A percentile compares a stretch with the other conserved stretches of the same genome.
These are phyloP conservation scores for Xeromyces bisporus DNA, from an alignment of 495 filamentous ascomycete species.

Conservation along the genomic window DNA sequence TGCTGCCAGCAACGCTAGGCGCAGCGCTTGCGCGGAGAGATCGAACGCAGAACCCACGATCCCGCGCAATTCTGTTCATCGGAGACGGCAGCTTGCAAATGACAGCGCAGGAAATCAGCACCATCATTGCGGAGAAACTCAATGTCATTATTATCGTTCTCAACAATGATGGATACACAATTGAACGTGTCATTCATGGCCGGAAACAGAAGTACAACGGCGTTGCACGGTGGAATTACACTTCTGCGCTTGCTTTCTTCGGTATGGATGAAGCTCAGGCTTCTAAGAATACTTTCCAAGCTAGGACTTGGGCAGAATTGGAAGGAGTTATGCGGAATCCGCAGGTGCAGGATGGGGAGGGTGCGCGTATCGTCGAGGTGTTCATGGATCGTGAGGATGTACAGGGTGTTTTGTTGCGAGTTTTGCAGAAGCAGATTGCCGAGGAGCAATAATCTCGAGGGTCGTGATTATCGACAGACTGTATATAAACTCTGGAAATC, in stretches of 20 bases:
- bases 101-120: constrained; percentile 60
- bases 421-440: too few species aligned
- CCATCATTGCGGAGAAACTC: constrained; percentile 52
- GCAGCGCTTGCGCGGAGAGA: constrained; percentile 30
- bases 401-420: too few species aligned
- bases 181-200: background rate
- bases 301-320: too few species aligned
- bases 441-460: too few species aligned
- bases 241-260: background rate
- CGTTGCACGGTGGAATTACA: background rate
- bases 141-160: constrained; percentile 39
- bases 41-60: constrained; percentile 7
- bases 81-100: constrained; percentile 71
- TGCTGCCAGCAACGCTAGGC: constrained; percentile 31
- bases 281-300: too few species aligned
- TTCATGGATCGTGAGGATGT: too few species aligned
- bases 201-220: background rate
- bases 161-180: background rate
- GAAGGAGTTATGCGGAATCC: too few species aligned
- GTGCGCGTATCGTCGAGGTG: too few species aligned
- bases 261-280: too few species aligned
- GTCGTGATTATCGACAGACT: too few species aligned
- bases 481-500: too few species aligned
- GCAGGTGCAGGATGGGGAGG: too few species aligned
- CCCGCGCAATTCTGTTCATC: constrained; percentile 49